Evolutionary conservation across 2,329 filamentous ascomycete genomes (phyloP).

Genomic region (Trichothecium sympodiale): DNA sequence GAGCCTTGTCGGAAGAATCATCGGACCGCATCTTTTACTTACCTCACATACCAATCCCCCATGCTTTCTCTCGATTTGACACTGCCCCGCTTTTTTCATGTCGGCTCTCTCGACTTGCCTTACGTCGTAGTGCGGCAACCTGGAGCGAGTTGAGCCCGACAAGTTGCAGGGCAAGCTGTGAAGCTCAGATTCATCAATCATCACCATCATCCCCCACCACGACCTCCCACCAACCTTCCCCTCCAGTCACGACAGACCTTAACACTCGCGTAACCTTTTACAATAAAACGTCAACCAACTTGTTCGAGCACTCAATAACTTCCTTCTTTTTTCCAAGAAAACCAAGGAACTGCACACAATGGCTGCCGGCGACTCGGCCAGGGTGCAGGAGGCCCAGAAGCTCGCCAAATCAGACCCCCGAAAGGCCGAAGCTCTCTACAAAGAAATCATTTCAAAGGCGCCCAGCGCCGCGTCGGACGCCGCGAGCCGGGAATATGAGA

Average conservation of each 20-base stretch:
- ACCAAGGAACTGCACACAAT: constrained; percentile 25
- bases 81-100: no score
- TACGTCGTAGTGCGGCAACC: constrained; percentile 5
- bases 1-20: no score
- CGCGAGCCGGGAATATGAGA: constrained; percentile 84
- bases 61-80: no score
- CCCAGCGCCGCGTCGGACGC: constrained; percentile 75
- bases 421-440: constrained; percentile 81
- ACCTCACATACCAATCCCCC: no score
- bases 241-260: constrained; percentile 1
- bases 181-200: constrained; percentile 9
- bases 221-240: constrained; percentile 8
- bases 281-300: not conserved
- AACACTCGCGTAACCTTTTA: not conserved
- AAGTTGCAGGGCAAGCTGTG: constrained; percentile 5
- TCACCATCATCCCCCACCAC: constrained; percentile 7
- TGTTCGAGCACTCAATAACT: no score
- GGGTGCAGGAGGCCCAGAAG: constrained; percentile 83
- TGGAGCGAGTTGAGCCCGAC: not conserved
- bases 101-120: not conserved
- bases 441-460: constrained; percentile 76
- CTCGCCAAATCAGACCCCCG: constrained; percentile 67
- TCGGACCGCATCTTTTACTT: no score
- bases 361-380: constrained; percentile 47
- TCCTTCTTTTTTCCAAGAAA: no score